Conservation (phyloP, 2,329 filamentous ascomycete species). For the Hypomyces rosellus region DNA sequence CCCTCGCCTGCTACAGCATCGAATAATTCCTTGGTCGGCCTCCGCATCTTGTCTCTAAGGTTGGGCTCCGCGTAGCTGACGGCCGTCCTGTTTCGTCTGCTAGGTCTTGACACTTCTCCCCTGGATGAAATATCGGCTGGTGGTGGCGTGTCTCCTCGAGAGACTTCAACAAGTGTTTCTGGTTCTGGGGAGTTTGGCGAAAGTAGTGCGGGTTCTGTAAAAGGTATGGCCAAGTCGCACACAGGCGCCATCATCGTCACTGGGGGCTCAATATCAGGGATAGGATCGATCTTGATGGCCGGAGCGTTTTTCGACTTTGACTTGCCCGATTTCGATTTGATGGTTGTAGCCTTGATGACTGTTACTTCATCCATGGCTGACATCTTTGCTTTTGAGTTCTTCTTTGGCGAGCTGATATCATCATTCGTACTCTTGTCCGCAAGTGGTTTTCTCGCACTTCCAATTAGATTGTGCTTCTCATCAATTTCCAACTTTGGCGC, state of each 20-base stretch:
- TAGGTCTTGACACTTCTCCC: slow-evolving; percentile 56
- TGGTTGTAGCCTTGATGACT: slow-evolving; percentile 32
- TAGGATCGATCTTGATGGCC: slow-evolving; percentile 13
- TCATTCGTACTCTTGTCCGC: slow-evolving; percentile 55
- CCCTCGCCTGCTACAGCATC: slow-evolving; percentile 66
- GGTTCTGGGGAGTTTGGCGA: slow-evolving; percentile 46
- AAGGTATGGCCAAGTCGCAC: slow-evolving; percentile 20
- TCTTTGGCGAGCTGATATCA: slow-evolving; percentile 53
- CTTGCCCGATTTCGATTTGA: slow-evolving; percentile 23
- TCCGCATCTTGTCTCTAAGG: slow-evolving; percentile 74
- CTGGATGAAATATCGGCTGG: slow-evolving; percentile 49
- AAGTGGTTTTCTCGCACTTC: slow-evolving; percentile 41
- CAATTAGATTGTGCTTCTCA: slow-evolving; percentile 23
- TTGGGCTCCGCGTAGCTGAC: slow-evolving; percentile 82
- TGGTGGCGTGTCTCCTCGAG: slow-evolving; percentile 50
- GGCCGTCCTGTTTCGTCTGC: slow-evolving; percentile 58
- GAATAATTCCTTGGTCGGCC: slow-evolving; percentile 68
- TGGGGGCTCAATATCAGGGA: slow-evolving; percentile 15
- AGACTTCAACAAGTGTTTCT: slow-evolving; percentile 27
- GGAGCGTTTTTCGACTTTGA: slow-evolving; percentile 22
- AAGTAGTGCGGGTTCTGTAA: slow-evolving; percentile 35
- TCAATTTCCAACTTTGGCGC: slow-evolving; percentile 35
- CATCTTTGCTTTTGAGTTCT: slow-evolving; percentile 35
- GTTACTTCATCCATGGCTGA: slow-evolving; percentile 30
- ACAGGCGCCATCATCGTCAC: slow-evolving; percentile 12